Evolutionary conservation across 352 stramenopile genomes (phyloP).

Genomic region (Phytopythium vexans): DNA sequence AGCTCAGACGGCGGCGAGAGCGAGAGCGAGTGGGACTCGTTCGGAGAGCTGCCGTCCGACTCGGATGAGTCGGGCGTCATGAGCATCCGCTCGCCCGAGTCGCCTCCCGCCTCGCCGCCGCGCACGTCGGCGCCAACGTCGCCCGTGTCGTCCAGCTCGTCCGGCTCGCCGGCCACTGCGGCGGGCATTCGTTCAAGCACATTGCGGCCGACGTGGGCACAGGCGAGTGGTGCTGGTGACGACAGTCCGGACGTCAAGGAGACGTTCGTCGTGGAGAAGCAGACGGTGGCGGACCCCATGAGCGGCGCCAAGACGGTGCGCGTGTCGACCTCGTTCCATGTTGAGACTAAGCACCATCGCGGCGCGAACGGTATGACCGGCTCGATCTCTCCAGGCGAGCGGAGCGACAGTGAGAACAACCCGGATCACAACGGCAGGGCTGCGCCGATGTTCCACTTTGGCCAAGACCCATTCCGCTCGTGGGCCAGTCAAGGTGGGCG

Average conservation of each 20-base stretch:
- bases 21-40: slow-evolving; percentile 30
- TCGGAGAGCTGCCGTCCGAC: slow-evolving; percentile 22
- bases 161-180: neutral
- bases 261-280: too few relatives aligned
- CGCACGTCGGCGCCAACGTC: slow-evolving; percentile 7
- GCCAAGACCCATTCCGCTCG: too few relatives aligned
- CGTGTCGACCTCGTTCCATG: too few relatives aligned
- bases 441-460: too few relatives aligned
- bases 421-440: too few relatives aligned
- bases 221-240: neutral
- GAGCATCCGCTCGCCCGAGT: slow-evolving; percentile 13
- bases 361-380: too few relatives aligned
- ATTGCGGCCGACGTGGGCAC: neutral
- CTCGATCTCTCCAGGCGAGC: too few relatives aligned
- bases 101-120: neutral
- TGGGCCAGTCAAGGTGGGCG: too few relatives aligned
- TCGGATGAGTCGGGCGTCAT: slow-evolving; percentile 27
- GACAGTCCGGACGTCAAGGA: neutral
- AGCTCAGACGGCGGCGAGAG: slow-evolving; percentile 43
- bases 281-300: too few relatives aligned
- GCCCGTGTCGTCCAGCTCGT: slow-evolving; percentile 9
- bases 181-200: neutral
- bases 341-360: too few relatives aligned
- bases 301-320: too few relatives aligned
- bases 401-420: too few relatives aligned